Evolutionary conservation across 2,329 filamentous ascomycete species (phyloP).

Genomic region (Neoarthrinium moseri): DNA sequence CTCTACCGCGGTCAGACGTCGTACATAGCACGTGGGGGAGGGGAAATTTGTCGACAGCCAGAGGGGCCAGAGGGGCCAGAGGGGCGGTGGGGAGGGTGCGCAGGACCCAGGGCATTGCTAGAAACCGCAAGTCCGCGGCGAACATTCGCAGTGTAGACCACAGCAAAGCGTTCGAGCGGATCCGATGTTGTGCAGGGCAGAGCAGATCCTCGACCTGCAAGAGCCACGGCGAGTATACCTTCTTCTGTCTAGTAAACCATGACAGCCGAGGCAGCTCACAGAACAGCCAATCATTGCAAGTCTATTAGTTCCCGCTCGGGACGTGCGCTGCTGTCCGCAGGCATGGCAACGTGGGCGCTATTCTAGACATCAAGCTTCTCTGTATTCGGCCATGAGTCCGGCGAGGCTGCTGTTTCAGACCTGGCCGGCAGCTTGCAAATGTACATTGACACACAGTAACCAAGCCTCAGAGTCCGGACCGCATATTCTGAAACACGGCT

Average conservation of each 20-base stretch:
- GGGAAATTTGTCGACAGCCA: too few species aligned
- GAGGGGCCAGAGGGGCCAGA: too few species aligned
- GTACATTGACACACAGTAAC: constrained; percentile 1
- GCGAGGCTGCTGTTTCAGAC: constrained; percentile 4
- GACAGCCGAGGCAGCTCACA: too few species aligned
- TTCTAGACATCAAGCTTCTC: not conserved
- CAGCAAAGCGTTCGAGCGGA: too few species aligned
- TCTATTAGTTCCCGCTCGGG: not conserved
- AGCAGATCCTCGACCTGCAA: too few species aligned
- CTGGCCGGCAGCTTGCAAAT: not conserved
- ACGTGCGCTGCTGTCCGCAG: not conserved
- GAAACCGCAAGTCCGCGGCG: too few species aligned
- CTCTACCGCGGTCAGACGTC: too few species aligned
- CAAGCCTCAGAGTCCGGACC: not conserved
- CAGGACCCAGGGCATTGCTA: too few species aligned
- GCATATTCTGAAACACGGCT: constrained; percentile 3
- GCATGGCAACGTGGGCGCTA: constrained; percentile 7
- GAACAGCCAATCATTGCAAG: not conserved
- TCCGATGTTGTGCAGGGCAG: too few species aligned
- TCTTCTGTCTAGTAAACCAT: constrained; percentile 1
- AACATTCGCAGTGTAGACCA: too few species aligned
- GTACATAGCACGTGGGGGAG: too few species aligned
- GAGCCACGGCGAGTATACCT: not conserved
- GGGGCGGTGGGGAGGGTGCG: too few species aligned
- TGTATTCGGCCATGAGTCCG: constrained; percentile 1